Percentiles rank a stretch among this genome's conserved stretches.
Evolutionary conservation across 139 green algal species (phyloP).

Genomic region (Pseudopediastrum boryanum): DNA sequence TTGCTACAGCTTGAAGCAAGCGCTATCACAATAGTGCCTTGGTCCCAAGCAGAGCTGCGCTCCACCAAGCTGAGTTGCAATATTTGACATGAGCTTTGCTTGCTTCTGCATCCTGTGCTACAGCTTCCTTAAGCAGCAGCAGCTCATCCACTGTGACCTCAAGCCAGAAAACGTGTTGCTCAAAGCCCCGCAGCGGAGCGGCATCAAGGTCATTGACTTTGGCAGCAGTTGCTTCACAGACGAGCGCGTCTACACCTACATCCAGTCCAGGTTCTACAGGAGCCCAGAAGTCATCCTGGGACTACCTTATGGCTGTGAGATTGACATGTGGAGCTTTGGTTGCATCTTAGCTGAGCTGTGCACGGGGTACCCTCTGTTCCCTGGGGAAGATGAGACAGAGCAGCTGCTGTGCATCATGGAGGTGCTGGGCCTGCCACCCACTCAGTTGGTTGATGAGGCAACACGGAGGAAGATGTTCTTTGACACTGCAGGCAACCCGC

Average conservation of each 20-base stretch:
- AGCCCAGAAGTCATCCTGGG: constrained; percentile 66
- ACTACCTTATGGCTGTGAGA: constrained; percentile 63
- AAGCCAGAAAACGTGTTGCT: constrained; percentile 91
- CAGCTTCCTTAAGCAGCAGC: constrained; percentile 38
- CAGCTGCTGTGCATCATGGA: constrained; percentile 87
- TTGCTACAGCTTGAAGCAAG: too few species aligned
- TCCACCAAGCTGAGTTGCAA: too few species aligned
- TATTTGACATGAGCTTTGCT: too few species aligned
- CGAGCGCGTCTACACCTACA: constrained; percentile 84
- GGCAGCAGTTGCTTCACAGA: constrained; percentile 77
- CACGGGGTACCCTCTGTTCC: constrained; percentile 78
- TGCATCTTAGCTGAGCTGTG: constrained; percentile 85
- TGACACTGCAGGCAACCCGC: constrained; percentile 51
- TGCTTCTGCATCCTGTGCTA: too few species aligned
- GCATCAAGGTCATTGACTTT: constrained; percentile 92
- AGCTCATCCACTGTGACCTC: constrained; percentile 86
- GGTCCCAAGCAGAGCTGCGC: too few species aligned
- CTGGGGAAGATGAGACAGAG: constrained; percentile 84
- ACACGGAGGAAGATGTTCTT: constrained; percentile 82
- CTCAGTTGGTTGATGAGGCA: constrained; percentile 59
- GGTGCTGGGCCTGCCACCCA: constrained; percentile 67
- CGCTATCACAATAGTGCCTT: too few species aligned
- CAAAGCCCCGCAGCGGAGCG: constrained; percentile 59
- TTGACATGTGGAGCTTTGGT: constrained; percentile 90
- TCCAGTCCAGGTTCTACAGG: constrained; percentile 66